These are phyloP conservation scores for Clonostachys sp. DNA, from an alignment of 2,329 filamentous ascomycete genomes.

Conservation along the genomic window DNA sequence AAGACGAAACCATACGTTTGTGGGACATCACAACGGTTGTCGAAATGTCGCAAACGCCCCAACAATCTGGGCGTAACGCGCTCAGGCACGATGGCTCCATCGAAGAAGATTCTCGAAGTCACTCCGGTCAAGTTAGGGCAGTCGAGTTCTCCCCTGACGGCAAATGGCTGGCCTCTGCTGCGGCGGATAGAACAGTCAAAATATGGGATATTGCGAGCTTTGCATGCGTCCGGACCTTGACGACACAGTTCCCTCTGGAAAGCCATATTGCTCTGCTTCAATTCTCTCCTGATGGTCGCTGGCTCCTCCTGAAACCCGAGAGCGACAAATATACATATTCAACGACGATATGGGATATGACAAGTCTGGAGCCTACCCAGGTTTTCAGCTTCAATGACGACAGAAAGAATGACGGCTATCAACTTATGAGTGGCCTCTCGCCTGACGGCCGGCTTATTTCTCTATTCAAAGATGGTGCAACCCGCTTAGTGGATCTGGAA, in stretches of 20 bases:
- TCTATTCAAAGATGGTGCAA: too few relatives aligned
- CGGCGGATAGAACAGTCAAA: background rate
- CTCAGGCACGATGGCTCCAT: constrained; percentile 1
- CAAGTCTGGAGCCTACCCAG: too few relatives aligned
- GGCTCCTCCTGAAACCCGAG: too few relatives aligned
- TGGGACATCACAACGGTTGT: background rate
- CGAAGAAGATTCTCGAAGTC: background rate
- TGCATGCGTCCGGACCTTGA: background rate
- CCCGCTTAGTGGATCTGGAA: too few relatives aligned
- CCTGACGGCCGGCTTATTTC: too few relatives aligned
- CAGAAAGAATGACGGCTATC: background rate
- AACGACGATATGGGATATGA: too few relatives aligned
- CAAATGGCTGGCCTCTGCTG: constrained; percentile 1
- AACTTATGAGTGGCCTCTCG: too few relatives aligned
- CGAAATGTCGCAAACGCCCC: background rate
- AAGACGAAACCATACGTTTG: background rate
- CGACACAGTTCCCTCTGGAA: too few relatives aligned
- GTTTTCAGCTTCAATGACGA: too few relatives aligned
- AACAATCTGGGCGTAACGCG: background rate
- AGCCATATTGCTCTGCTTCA: too few relatives aligned
- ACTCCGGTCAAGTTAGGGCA: background rate
- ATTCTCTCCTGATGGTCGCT: too few relatives aligned
- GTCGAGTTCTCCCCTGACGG: background rate
- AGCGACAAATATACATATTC: too few relatives aligned
- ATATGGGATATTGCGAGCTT: constrained; percentile 3